A percentile compares a stretch with the other conserved stretches of the same genome.
These are phyloP conservation scores for Aspergillus novofumigatus DNA, from an alignment of 2,329 filamentous ascomycete species.

Conservation along the genomic window DNA sequence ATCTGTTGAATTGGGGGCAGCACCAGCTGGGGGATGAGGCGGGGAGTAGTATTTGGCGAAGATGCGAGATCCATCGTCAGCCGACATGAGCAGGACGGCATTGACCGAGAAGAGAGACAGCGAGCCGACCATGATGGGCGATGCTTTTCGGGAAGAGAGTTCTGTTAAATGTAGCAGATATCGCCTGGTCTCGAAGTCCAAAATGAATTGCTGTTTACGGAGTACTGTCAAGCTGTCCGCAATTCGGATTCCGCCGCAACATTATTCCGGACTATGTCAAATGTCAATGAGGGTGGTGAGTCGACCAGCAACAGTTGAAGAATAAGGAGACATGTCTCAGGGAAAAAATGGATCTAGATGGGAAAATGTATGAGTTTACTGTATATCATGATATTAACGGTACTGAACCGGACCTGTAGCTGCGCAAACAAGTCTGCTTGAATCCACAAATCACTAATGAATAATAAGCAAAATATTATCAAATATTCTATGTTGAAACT, in stretches of 20 bases:
- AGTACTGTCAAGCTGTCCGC: constrained; percentile 23
- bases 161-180: not conserved
- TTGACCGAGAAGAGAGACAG: constrained; percentile 74
- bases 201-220: constrained; percentile 7
- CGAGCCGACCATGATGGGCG: constrained; percentile 62
- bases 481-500: not conserved
- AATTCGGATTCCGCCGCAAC: constrained; percentile 18
- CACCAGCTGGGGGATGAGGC: constrained; percentile 62
- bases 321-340: not conserved
- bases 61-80: constrained; percentile 85
- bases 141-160: constrained; percentile 6
- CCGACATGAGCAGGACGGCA: constrained; percentile 72
- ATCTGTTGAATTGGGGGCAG: constrained; percentile 52
- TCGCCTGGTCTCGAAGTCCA: not conserved
- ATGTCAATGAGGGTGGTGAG: not conserved
- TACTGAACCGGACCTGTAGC: not conserved
- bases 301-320: not conserved
- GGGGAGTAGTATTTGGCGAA: constrained; percentile 89
- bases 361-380: not conserved
- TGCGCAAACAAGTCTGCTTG: not conserved
- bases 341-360: not conserved
- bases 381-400: not conserved
- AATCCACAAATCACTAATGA: not conserved
- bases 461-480: not conserved
- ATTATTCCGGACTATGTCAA: constrained; percentile 20